Evolutionary conservation across 2,329 filamentous ascomycete species (phyloP).

Genomic region (Tolypocladium amazonense): DNA sequence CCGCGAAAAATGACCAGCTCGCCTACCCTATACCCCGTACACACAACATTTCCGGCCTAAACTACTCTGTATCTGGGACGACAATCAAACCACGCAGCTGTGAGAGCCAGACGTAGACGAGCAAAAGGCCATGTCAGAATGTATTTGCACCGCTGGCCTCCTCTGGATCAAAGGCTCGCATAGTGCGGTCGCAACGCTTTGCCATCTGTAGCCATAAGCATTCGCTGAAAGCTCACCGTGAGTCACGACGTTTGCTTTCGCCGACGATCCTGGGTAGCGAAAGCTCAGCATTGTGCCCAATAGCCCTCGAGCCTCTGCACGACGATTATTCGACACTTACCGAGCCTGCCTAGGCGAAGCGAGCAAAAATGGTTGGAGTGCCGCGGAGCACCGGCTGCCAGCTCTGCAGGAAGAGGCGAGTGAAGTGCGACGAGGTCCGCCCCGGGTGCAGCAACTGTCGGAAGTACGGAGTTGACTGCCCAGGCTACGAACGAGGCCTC

Average conservation of each 20-base stretch:
- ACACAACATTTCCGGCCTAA: background rate
- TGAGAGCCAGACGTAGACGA: background rate
- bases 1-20: background rate
- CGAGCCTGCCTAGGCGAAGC: background rate
- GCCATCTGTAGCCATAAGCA: background rate
- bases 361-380: constrained; percentile 24
- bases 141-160: background rate
- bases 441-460: constrained; percentile 29
- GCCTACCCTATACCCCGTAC: background rate
- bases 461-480: constrained; percentile 25
- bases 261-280: background rate
- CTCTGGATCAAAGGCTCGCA: background rate
- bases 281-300: background rate
- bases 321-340: background rate
- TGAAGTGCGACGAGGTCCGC: constrained; percentile 34
- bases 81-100: background rate
- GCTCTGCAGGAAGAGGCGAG: constrained; percentile 27
- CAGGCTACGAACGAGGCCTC: constrained; percentile 25
- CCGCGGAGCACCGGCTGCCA: constrained; percentile 26
- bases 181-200: background rate
- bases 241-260: background rate
- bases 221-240: too few species aligned
- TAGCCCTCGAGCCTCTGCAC: background rate
- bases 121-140: background rate
- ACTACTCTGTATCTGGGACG: background rate